These are phyloP conservation scores for Neostapfia colusana DNA, from an alignment of 176 grass and related monocot species.

Conservation along the genomic window DNA sequence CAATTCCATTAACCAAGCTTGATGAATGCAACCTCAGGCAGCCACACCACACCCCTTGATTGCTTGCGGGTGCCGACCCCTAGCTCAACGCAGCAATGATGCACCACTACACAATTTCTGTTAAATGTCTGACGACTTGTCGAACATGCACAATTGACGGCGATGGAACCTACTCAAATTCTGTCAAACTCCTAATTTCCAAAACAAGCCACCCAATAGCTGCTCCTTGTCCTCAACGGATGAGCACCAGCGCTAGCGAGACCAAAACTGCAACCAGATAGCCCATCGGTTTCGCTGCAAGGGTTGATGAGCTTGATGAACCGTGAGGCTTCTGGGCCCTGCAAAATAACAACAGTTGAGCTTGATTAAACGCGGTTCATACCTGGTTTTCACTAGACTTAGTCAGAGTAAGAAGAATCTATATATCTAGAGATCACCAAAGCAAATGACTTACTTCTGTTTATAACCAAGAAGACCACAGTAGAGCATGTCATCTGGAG, in stretches of 20 bases:
- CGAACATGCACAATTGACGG: constrained; percentile 25
- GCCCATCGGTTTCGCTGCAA: not conserved
- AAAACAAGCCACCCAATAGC: not conserved
- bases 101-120: constrained; percentile 36
- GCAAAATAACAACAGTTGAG: constrained; percentile 7
- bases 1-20: not conserved
- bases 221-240: constrained; percentile 35
- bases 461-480: constrained; percentile 79
- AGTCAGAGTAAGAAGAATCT: not conserved
- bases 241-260: constrained; percentile 22
- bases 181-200: constrained; percentile 41
- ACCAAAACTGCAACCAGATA: constrained; percentile 42
- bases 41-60: constrained; percentile 21
- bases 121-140: constrained; percentile 22
- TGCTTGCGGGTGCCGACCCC: constrained; percentile 30
- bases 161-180: constrained; percentile 35
- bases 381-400: too few species aligned
- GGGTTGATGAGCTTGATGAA: constrained; percentile 26
- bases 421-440: not conserved
- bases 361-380: not conserved
- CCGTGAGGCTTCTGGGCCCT: constrained; percentile 80
- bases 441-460: constrained; percentile 61
- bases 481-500: constrained; percentile 70
- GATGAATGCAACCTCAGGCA: constrained; percentile 11
- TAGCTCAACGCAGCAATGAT: constrained; percentile 6